A percentile compares a stretch with the other conserved stretches of the same genome.
phyloP scores from a whole-genome alignment of 164 flowering plant genomes.

The Macadamia integrifolia region DNA sequence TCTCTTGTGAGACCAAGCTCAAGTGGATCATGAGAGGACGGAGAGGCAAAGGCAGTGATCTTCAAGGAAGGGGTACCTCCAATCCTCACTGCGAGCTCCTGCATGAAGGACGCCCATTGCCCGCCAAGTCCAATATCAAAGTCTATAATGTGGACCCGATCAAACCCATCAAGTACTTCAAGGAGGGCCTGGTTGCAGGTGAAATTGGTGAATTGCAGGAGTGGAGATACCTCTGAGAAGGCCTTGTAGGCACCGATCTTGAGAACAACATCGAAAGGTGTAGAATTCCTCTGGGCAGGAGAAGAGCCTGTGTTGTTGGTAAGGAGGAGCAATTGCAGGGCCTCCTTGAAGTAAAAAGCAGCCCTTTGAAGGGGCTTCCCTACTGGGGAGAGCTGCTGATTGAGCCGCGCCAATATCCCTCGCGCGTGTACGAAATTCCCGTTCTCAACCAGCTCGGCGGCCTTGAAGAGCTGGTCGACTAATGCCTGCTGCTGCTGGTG shows the following conservation, averaged over 20 bases:
- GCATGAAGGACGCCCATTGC: constrained; percentile 89
- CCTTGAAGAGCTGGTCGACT: constrained; percentile 68
- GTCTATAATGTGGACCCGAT: constrained; percentile 55
- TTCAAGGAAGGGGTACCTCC: constrained; percentile 44
- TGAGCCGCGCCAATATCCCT: constrained; percentile 99
- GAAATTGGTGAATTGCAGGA: constrained; percentile 64
- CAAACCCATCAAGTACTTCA: constrained; percentile 46
- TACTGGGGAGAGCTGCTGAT: constrained; percentile 91
- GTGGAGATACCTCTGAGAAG: constrained; percentile 70
- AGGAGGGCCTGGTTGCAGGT: constrained; percentile 78
- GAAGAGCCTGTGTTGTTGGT: constrained; percentile 24
- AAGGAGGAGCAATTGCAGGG: constrained; percentile 46
- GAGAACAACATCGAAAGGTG: constrained; percentile 48
- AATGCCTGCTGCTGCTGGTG: constrained; percentile 42
- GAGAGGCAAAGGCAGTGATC: constrained; percentile 64
- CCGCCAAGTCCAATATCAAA: constrained; percentile 83
- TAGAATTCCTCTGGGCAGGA: constrained; percentile 16
- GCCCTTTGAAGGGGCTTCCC: constrained; percentile 79
- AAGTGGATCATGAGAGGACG: constrained; percentile 41
- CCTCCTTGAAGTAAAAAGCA: constrained; percentile 83
- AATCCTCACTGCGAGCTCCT: constrained; percentile 51
- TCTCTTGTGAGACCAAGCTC: constrained; percentile 59
- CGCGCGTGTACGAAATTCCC: constrained; percentile 88
- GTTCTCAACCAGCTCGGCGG: constrained; percentile 78
- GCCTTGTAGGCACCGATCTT: constrained; percentile 68